Conservation (phyloP, 2,329 filamentous ascomycete species). For the Neofusicoccum sp. region DNA sequence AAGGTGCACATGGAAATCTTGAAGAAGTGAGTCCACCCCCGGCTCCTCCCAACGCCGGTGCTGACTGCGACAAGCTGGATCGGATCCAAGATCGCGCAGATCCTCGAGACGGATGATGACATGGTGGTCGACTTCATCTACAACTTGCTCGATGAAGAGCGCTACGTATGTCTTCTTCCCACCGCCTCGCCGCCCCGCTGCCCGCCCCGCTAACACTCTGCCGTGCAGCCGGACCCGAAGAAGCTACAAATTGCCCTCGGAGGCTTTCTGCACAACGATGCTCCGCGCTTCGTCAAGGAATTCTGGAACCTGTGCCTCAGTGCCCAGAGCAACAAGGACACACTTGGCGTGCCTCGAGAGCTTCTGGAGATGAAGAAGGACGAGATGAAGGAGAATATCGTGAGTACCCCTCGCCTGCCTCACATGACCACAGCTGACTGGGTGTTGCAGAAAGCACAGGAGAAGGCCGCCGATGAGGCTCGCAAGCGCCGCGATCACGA, state of each 20-base stretch:
- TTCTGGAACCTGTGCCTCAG: slow-evolving; percentile 90
- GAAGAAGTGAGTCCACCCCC: slow-evolving; percentile 72
- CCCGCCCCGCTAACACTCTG: slow-evolving; percentile 21
- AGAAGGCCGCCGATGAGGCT: slow-evolving; percentile 74
- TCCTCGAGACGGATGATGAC: slow-evolving; percentile 90
- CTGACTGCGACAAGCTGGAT: slow-evolving; percentile 72
- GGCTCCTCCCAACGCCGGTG: not conserved
- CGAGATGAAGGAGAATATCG: slow-evolving; percentile 93
- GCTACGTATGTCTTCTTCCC: slow-evolving; percentile 62
- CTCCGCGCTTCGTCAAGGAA: slow-evolving; percentile 84
- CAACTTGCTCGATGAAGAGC: slow-evolving; percentile 67
- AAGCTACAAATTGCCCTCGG: slow-evolving; percentile 90
- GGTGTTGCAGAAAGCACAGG: slow-evolving; percentile 67
- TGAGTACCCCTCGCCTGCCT: slow-evolving; percentile 39
- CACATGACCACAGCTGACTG: slow-evolving; percentile 23
- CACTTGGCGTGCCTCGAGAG: slow-evolving; percentile 79
- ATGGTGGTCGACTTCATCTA: slow-evolving; percentile 85
- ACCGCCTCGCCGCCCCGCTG: not conserved
- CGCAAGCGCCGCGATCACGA: slow-evolving; percentile 70
- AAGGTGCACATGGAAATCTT: slow-evolving; percentile 98
- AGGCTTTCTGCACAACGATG: slow-evolving; percentile 92
- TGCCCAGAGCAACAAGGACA: slow-evolving; percentile 78
- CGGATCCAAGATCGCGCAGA: slow-evolving; percentile 78
- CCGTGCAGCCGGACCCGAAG: slow-evolving; percentile 83
- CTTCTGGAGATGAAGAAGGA: slow-evolving; percentile 93